A percentile compares a stretch with the other conserved stretches of the same genome.
Evolutionary conservation across 163 green algal species (phyloP).

Genomic region (Scenedesmus sp.): DNA sequence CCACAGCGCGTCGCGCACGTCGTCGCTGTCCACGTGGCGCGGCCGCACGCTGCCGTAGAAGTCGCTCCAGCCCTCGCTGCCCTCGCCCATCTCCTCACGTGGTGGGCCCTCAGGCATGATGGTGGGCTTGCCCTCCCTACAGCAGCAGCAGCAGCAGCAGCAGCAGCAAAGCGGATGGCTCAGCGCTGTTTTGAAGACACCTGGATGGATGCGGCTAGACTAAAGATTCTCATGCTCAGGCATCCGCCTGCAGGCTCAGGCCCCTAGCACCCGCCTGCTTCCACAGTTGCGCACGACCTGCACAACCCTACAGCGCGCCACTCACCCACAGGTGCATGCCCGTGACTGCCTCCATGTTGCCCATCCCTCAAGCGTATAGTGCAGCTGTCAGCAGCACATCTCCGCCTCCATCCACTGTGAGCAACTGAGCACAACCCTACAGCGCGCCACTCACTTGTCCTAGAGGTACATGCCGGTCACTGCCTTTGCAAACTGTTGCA

Average conservation of each 20-base stretch:
- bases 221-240: too few relatives aligned
- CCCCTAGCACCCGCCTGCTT: too few relatives aligned
- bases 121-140: slow-evolving; percentile 66
- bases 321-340: slow-evolving; percentile 61
- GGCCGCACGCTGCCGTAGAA: slow-evolving; percentile 69
- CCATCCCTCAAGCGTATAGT: slow-evolving; percentile 58
- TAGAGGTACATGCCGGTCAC: too few relatives aligned
- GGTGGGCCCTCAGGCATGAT: slow-evolving; percentile 67
- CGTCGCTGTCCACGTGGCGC: slow-evolving; percentile 65
- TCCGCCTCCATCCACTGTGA: too few relatives aligned
- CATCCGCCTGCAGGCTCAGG: neutral
- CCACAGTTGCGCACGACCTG: neutral
- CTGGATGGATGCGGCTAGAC: too few relatives aligned
- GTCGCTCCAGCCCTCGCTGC: slow-evolving; percentile 71
- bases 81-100: slow-evolving; percentile 63
- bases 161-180: neutral
- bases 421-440: too few relatives aligned
- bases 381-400: too few relatives aligned
- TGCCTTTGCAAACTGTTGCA: too few relatives aligned
- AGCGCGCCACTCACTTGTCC: too few relatives aligned
- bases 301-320: neutral
- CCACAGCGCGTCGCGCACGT: slow-evolving; percentile 72
- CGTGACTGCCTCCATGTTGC: slow-evolving; percentile 65
- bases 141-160: slow-evolving; percentile 45
- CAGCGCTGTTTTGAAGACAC: too few relatives aligned